Base-by-base conservation (phyloP, 176 grass and related monocot genomes). In the Neostapfia colusana region DNA sequence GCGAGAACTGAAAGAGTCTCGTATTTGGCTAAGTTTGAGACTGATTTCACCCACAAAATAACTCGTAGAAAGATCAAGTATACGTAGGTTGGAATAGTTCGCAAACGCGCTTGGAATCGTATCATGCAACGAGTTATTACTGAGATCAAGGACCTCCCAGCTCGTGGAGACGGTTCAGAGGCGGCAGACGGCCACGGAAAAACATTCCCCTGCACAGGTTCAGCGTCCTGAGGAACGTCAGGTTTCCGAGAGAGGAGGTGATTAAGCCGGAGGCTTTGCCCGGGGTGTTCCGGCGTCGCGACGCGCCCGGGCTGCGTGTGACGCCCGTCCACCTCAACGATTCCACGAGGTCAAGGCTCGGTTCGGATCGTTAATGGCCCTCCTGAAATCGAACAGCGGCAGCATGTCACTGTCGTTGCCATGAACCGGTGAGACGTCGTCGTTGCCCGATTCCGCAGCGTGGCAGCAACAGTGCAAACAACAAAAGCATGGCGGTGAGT, bases 271-370 rank as follows among this genome's bases (percentile, higher is more conserved):
- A 80, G 0, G 25, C 3, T 0, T 7, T 4, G 56, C 1, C 0
- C 0, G 0, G 0, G 2, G 5, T 63, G 40, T 0, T 35, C 0
- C 0, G 63, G 25, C 8, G 0, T 0, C 0, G 1, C 0, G 8
- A 42, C 53, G 0, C 40, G 40, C 23, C 15, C 4, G 0, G 1
- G 25, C 13, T 11, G 23, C 73, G 63, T 2, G 0, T 1, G 17
- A 63, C 57, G 9, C 73, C 40, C 2, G 0, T 0, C 73, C 73
- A 76, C 14, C 59, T 64, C 10, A 1, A 10, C n/a, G n/a, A 18
- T 76, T 76, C 59, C 74, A 76, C 0, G 58, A 23, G 16, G 0
- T 2, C 5, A 64, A 0, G 15, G 3, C 17, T 5, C 18, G 3
- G 0, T 0, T 9, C 4, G 59, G 74, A 4, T 77, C 53, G 24